Evolutionary conservation across 106 monocot species (phyloP).

Genomic region (Dioscorea alata): DNA sequence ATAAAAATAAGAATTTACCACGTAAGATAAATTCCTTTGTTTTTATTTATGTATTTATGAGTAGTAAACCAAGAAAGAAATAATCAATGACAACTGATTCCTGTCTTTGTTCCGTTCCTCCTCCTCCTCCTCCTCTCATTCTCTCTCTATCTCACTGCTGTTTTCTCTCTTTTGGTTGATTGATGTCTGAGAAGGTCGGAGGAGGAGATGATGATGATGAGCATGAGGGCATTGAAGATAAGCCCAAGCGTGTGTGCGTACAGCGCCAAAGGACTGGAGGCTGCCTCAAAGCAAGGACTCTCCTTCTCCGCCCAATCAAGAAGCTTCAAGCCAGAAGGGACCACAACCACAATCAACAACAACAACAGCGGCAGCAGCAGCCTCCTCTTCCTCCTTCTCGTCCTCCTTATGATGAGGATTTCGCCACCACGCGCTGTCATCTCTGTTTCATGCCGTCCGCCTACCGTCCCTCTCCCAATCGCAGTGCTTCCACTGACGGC

Average conservation of each 20-base stretch:
- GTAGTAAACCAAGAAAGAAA: not conserved
- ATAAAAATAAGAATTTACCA: not conserved
- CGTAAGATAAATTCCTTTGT: not conserved
- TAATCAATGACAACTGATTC: not conserved
- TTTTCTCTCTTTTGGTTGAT: not conserved
- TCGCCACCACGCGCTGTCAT: not conserved
- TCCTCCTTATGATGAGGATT: not conserved
- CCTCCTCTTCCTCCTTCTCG: not conserved
- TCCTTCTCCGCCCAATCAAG: too few relatives aligned
- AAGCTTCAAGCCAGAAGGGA: not conserved
- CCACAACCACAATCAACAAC: too few relatives aligned
- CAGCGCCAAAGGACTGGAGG: not conserved
- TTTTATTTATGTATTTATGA: not conserved
- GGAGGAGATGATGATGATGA: not conserved
- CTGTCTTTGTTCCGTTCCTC: not conserved
- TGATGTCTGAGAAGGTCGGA: not conserved
- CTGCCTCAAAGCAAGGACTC: not conserved
- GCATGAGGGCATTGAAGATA: not conserved
- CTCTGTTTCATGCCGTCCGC: not conserved
- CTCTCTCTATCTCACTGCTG: not conserved
- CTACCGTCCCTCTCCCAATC: not conserved
- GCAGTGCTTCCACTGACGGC: not conserved
- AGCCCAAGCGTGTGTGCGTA: not conserved
- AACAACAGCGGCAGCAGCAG: not conserved
- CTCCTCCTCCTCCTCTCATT: not conserved